These are phyloP conservation scores for Boletellus sp. DNA, from an alignment of 768 basidiomycete genomes.

Conservation along the genomic window DNA sequence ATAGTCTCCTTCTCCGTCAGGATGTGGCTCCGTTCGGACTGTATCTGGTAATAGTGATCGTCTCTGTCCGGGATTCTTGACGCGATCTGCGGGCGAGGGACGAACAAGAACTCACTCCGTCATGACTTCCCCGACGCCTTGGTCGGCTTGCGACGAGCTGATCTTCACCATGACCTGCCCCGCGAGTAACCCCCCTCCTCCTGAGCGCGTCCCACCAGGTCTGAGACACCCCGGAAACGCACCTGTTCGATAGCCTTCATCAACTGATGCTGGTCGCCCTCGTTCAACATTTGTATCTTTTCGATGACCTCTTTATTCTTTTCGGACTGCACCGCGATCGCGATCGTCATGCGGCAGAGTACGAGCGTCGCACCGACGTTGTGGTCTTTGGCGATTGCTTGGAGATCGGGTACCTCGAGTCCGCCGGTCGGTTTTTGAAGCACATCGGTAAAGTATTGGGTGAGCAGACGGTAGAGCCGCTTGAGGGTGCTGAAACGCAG, in stretches of 20 bases:
- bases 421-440: slow-evolving; percentile 74
- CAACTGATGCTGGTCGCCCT: slow-evolving; percentile 80
- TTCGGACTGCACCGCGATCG: slow-evolving; percentile 85
- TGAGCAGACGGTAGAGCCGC: slow-evolving; percentile 81
- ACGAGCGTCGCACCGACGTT: slow-evolving; percentile 61
- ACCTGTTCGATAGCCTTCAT: slow-evolving; percentile 96
- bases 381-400: slow-evolving; percentile 77
- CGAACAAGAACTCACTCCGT: slow-evolving; percentile 63
- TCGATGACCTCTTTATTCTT: slow-evolving; percentile 85
- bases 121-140: slow-evolving; percentile 57
- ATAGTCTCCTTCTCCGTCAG: slow-evolving; percentile 83
- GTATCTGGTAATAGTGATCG: slow-evolving; percentile 84
- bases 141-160: slow-evolving; percentile 44
- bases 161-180: slow-evolving; percentile 75
- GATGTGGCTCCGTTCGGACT: slow-evolving; percentile 74
- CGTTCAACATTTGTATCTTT: slow-evolving; percentile 80
- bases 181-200: not conserved
- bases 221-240: slow-evolving; percentile 21
- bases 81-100: slow-evolving; percentile 3
- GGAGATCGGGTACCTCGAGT: slow-evolving; percentile 85
- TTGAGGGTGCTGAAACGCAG: slow-evolving; percentile 80
- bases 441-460: slow-evolving; percentile 82
- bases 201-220: not conserved
- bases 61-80: slow-evolving; percentile 47
- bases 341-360: slow-evolving; percentile 79